Evolutionary conservation across 75 land plant genomes (phyloP), one percentile per base, ranked within the genome.

Genomic region (Cryptomeria japonica): DNA sequence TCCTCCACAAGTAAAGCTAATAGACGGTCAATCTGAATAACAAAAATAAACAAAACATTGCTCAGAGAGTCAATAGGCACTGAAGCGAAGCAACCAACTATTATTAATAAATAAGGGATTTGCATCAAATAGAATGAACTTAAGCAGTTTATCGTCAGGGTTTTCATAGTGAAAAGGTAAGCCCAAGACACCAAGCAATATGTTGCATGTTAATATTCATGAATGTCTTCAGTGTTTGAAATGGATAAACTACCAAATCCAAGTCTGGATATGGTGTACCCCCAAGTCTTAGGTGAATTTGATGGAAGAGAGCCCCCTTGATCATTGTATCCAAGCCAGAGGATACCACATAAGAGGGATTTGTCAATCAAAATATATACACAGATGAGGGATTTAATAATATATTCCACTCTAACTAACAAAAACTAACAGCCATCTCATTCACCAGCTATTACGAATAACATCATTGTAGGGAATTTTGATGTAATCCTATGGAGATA

Each of bases 1-100:
- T 91, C 95, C 83, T 95, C 95, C 84, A 94, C 96, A 80, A 95
- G 95, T 80, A 95, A 70, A 18, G 94, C 91, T 31, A 95, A 86
- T 44, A 95, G 87, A 44, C 91, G 86, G 80, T 95, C 96, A 83
- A 93, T 91, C 94, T 94, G 85, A 58, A 91, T 70, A 41, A 88
- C 49, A 53, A 16, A 15, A 31, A 38, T 46, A 82, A 82, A 0
- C 39, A 41, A 46, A 13, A 46, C 12, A 13, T 44, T 19, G 42
- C 34, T 42, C 11, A 39, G 42, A 39, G 2, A 22, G 42, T 41
- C 42, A 41, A 41, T 79, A 5, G 39, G 16, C 28, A 79, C 11
- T 8, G 28, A 79, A 25, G n/a, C 11, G 22, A 79, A 79, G n/a
- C 5, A 39, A 38, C 46, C 41, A 41, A 41, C 5, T 38, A 22